phyloP scores from a whole-genome alignment of 805 yeast genomes.

The Yamadazyma kitorensis region DNA sequence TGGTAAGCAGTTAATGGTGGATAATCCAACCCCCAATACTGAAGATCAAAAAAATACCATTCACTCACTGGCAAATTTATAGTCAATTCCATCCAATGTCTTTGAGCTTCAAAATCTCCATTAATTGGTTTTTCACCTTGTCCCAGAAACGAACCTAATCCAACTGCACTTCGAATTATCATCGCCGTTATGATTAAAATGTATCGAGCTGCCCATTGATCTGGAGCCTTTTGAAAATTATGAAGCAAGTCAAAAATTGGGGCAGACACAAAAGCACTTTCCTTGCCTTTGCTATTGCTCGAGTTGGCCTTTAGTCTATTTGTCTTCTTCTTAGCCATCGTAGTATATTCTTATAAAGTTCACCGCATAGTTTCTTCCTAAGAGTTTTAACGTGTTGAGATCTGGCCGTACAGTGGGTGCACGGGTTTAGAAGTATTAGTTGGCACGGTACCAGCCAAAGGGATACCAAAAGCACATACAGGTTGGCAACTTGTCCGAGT shows the following conservation, averaged over 20 bases:
- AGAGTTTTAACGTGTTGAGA: too few species aligned
- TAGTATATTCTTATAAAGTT: not conserved
- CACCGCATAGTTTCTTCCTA: not conserved
- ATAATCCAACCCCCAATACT: slow-evolving; percentile 96
- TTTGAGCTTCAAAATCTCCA: slow-evolving; percentile 97
- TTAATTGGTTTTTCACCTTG: slow-evolving; percentile 65
- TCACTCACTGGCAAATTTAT: slow-evolving; percentile 63
- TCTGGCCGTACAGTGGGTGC: too few species aligned
- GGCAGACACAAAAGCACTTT: slow-evolving; percentile 30
- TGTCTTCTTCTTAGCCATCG: slow-evolving; percentile 14
- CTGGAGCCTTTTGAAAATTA: slow-evolving; percentile 75
- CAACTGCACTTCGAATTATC: slow-evolving; percentile 78
- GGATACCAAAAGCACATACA: too few species aligned
- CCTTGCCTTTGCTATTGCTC: slow-evolving; percentile 1
- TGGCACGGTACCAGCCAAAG: too few species aligned
- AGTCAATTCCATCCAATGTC: slow-evolving; percentile 97
- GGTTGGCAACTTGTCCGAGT: slow-evolving; percentile 41
- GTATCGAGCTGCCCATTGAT: slow-evolving; percentile 89
- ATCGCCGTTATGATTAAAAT: slow-evolving; percentile 70
- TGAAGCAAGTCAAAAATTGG: slow-evolving; percentile 78
- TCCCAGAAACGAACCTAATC: slow-evolving; percentile 88
- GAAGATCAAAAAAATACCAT: slow-evolving; percentile 89
- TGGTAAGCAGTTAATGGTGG: slow-evolving; percentile 97
- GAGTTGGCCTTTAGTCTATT: slow-evolving; percentile 1
- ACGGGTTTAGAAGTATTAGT: too few species aligned